Evolutionary conservation across 2,329 filamentous ascomycete genomes (phyloP).

Genomic region (Fusarium gaditjirri): DNA sequence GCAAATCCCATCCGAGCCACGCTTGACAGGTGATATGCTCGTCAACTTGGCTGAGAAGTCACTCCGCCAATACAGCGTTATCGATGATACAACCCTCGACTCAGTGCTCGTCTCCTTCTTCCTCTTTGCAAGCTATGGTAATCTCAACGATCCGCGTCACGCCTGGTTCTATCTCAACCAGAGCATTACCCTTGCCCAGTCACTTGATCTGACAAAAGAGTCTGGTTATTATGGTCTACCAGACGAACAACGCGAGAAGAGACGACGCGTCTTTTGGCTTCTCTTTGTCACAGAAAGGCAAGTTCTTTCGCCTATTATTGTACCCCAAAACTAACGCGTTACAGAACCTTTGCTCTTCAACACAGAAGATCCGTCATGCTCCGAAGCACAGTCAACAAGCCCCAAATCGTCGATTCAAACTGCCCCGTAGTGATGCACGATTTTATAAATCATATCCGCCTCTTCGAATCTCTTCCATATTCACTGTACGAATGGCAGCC

Average conservation of each 20-base stretch:
- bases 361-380: slow-evolving; percentile 46
- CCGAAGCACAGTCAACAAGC: slow-evolving; percentile 45
- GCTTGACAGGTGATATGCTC: slow-evolving; percentile 42
- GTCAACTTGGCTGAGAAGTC: slow-evolving; percentile 43
- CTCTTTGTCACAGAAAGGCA: slow-evolving; percentile 49
- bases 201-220: slow-evolving; percentile 44
- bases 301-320: accelerated
- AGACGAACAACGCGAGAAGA: slow-evolving; percentile 41
- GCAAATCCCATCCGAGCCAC: slow-evolving; percentile 35
- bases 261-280: slow-evolving; percentile 49
- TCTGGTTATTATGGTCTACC: slow-evolving; percentile 39
- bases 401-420: slow-evolving; percentile 46
- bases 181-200: slow-evolving; percentile 45
- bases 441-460: slow-evolving; percentile 48
- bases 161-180: slow-evolving; percentile 51
- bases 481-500: slow-evolving; percentile 48
- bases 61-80: slow-evolving; percentile 43
- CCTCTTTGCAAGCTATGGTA: slow-evolving; percentile 47
- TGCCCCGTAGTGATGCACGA: slow-evolving; percentile 50
- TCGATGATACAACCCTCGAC: slow-evolving; percentile 45
- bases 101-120: slow-evolving; percentile 47
- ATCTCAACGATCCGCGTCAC: slow-evolving; percentile 42
- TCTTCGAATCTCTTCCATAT: slow-evolving; percentile 46
- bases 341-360: slow-evolving; percentile 47
- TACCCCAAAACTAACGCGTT: accelerated